Evolutionary conservation across 345 rosid species (phyloP).

Genomic region (Acer negundo): DNA sequence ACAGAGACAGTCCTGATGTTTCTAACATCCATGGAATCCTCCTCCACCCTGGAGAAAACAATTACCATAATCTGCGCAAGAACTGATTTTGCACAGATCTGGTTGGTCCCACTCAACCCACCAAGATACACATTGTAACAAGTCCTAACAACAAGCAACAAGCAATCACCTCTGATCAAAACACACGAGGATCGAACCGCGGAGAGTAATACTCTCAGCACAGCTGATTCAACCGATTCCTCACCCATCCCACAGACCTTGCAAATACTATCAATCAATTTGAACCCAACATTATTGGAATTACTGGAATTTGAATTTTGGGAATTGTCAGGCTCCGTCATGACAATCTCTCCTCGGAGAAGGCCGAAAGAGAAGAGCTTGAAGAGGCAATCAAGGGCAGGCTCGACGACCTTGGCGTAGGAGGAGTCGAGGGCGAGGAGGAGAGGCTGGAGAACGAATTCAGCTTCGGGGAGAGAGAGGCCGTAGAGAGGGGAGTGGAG

Average conservation of each 20-base stretch:
- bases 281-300: slow-evolving; percentile 22
- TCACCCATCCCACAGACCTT: slow-evolving; percentile 71
- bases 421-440: slow-evolving; percentile 71
- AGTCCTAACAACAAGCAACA: slow-evolving; percentile 74
- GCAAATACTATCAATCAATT: slow-evolving; percentile 53
- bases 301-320: not conserved
- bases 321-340: not conserved
- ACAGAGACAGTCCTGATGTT: slow-evolving; percentile 58
- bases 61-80: slow-evolving; percentile 83
- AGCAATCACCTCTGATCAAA: slow-evolving; percentile 78
- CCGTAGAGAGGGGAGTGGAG: slow-evolving; percentile 56
- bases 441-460: slow-evolving; percentile 59
- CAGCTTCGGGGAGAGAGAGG: slow-evolving; percentile 65
- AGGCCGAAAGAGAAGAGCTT: slow-evolving; percentile 74
- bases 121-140: slow-evolving; percentile 91
- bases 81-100: slow-evolving; percentile 93
- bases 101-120: slow-evolving; percentile 80
- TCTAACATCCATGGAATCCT: slow-evolving; percentile 54
- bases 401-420: slow-evolving; percentile 73
- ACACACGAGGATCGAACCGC: slow-evolving; percentile 74
- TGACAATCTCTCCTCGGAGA: slow-evolving; percentile 56
- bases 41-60: slow-evolving; percentile 75
- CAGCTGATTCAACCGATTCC: slow-evolving; percentile 72
- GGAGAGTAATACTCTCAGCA: slow-evolving; percentile 73
- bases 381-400: slow-evolving; percentile 81